These are phyloP conservation scores for Tolypocladium ovalisporum DNA, from an alignment of 2,329 filamentous ascomycete genomes.

Conservation along the genomic window DNA sequence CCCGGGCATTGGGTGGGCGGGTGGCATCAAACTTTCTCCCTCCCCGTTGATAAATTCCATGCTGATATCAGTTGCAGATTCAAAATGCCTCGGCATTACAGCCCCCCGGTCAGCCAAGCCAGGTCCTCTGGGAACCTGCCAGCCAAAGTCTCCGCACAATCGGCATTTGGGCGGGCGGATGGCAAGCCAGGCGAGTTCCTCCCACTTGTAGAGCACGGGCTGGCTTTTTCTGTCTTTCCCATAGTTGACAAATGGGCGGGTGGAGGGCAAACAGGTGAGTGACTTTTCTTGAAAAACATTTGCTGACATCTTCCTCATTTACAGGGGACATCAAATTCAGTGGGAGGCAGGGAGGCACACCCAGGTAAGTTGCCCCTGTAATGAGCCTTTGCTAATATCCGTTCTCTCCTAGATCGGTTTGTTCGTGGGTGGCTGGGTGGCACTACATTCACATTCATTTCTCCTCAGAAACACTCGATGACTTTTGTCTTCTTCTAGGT, in stretches of 20 bases:
- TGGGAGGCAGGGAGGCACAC: not conserved
- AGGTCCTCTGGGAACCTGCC: too few relatives aligned
- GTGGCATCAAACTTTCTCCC: not conserved
- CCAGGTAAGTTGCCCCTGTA: not conserved
- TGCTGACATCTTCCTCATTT: not conserved
- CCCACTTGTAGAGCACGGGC: not conserved
- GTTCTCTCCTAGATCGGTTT: too few relatives aligned
- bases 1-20: not conserved
- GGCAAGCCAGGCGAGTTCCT: not conserved
- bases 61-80: not conserved
- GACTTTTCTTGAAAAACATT: not conserved
- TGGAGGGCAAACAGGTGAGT: not conserved
- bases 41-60: not conserved
- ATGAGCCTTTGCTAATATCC: not conserved
- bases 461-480: not conserved
- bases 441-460: not conserved
- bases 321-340: not conserved
- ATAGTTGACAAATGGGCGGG: not conserved
- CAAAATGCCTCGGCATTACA: not conserved
- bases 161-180: too few relatives aligned
- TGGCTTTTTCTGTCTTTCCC: not conserved
- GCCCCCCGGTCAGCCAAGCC: too few relatives aligned
- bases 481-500: not conserved
- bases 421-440: not conserved
- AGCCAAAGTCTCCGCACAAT: too few relatives aligned